These are phyloP conservation scores for Deakozyma indianensis DNA, from an alignment of 805 yeast genomes.

Conservation along the genomic window DNA sequence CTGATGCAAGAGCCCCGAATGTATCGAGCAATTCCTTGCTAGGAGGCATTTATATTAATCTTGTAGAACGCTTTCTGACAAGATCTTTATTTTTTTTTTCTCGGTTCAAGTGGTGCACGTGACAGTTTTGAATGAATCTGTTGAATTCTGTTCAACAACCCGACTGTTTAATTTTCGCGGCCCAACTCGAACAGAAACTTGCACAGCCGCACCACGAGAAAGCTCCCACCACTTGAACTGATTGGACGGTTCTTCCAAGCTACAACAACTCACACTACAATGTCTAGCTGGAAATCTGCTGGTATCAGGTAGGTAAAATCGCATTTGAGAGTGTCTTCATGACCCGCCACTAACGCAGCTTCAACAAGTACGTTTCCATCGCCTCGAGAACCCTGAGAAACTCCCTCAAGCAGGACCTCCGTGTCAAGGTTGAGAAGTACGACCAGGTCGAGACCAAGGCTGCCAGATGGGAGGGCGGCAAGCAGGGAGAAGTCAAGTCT, in stretches of 20 bases:
- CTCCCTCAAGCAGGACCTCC: slow-evolving; percentile 76
- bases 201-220: too few species aligned
- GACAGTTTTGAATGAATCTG: too few species aligned
- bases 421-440: slow-evolving; percentile 56
- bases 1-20: slow-evolving; percentile 66
- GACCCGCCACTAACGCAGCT: slow-evolving; percentile 22
- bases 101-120: too few species aligned
- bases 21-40: slow-evolving; percentile 31
- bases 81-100: too few species aligned
- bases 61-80: too few species aligned
- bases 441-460: slow-evolving; percentile 60
- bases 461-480: slow-evolving; percentile 59
- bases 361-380: slow-evolving; percentile 80
- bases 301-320: neutral
- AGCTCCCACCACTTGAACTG: too few species aligned
- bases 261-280: neutral
- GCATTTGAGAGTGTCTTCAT: neutral
- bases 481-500: slow-evolving; percentile 15
- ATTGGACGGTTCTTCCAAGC: too few species aligned
- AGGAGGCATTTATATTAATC: too few species aligned
- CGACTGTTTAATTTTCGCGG: too few species aligned
- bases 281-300: slow-evolving; percentile 1
- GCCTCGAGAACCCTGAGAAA: slow-evolving; percentile 82
- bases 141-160: too few species aligned
- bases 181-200: too few species aligned